Evolutionary conservation across 352 stramenopile species (phyloP).

Genomic region (Peronospora belbahrii): DNA sequence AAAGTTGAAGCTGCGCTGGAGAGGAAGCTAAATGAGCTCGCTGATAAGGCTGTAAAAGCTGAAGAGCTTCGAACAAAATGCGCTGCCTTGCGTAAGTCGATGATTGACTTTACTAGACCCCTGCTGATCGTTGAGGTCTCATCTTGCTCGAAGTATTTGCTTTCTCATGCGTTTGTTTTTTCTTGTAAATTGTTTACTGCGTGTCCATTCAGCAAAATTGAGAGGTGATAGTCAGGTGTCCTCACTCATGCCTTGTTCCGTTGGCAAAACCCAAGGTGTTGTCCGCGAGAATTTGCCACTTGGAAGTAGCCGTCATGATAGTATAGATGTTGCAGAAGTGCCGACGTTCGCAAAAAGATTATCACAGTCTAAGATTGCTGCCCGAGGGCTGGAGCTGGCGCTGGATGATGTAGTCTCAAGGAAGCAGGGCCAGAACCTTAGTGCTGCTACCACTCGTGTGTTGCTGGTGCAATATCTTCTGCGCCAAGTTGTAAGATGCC

Average conservation of each 20-base stretch:
- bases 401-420: slow-evolving; percentile 13
- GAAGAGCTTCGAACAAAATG: slow-evolving; percentile 14
- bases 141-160: neutral
- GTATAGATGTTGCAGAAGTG: neutral
- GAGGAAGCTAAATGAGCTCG: slow-evolving; percentile 16
- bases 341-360: slow-evolving; percentile 4
- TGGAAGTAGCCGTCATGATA: neutral
- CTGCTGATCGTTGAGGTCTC: neutral
- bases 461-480: neutral
- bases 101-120: neutral
- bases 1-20: slow-evolving; percentile 10
- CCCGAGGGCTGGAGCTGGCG: slow-evolving; percentile 11
- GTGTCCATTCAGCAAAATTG: neutral
- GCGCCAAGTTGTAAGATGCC: neutral
- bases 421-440: slow-evolving; percentile 2
- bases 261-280: neutral
- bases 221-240: neutral
- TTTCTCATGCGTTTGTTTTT: slow-evolving; percentile 3
- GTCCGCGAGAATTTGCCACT: neutral
- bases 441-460: slow-evolving; percentile 11
- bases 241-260: neutral
- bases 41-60: slow-evolving; percentile 11
- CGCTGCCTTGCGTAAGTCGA: slow-evolving; percentile 10
- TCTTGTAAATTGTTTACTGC: neutral
- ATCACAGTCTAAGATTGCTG: slow-evolving; percentile 1